Conservation (phyloP, 2,329 filamentous ascomycete species). For the Neofusicoccum umdonicola region DNA sequence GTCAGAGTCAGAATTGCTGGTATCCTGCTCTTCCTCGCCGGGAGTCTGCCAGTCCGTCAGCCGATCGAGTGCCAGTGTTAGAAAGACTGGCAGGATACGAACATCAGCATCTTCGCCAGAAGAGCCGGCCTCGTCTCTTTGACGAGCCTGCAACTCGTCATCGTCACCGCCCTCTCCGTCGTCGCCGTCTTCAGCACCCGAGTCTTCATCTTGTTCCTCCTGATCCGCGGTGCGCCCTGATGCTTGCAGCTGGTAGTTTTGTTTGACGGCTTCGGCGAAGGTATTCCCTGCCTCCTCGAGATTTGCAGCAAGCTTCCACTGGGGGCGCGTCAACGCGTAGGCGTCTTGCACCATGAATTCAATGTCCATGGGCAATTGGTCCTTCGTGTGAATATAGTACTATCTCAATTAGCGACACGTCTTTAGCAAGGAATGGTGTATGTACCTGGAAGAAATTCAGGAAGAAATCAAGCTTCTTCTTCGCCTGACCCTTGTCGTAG, state of each 20-base stretch:
- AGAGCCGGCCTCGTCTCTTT: conserved; percentile 21
- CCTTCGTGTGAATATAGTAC: conserved; percentile 93
- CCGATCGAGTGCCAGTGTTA: conserved; percentile 28
- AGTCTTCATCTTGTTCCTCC: conserved; percentile 66
- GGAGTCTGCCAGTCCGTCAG: conserved; percentile 38
- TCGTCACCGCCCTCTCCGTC: conserved; percentile 57
- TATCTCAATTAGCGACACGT: conserved; percentile 34
- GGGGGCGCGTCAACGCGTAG: conserved; percentile 77
- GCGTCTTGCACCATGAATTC: conserved; percentile 96
- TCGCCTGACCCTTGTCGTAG: conserved; percentile 88
- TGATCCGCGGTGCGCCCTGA: conserved; percentile 66
- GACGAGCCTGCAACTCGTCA: conserved; percentile 20
- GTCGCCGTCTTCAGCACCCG: conserved; percentile 69
- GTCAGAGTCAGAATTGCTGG: conserved; percentile 51
- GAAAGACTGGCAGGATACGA: conserved; percentile 22
- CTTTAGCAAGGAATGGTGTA: not conserved
- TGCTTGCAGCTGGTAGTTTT: conserved; percentile 81
- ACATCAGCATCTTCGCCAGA: conserved; percentile 58
- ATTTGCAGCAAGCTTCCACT: conserved; percentile 84
- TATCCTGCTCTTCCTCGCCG: conserved; percentile 43
- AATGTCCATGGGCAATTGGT: conserved; percentile 89
- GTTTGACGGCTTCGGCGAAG: conserved; percentile 83
- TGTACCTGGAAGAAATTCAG: conserved; percentile 84
- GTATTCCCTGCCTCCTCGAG: conserved; percentile 78
- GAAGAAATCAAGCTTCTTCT: conserved; percentile 98